Evolutionary conservation across 768 basidiomycete genomes (phyloP).

Genomic region (Flagelloscypha sp.): DNA sequence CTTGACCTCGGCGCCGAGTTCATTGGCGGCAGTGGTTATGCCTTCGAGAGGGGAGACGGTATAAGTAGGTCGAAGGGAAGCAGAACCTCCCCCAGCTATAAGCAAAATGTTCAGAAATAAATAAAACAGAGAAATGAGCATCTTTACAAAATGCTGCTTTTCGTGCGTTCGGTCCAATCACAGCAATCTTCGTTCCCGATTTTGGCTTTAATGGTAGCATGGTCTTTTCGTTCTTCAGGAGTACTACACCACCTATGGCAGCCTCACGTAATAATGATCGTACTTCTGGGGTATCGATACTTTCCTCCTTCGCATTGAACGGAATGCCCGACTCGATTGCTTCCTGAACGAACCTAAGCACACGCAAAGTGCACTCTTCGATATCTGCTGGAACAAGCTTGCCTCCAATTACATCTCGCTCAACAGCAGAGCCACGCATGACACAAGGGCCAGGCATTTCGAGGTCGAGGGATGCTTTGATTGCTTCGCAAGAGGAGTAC

Average conservation of each 20-base stretch:
- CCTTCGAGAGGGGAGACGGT: slow-evolving; percentile 52
- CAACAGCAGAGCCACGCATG: slow-evolving; percentile 38
- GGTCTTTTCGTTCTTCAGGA: slow-evolving; percentile 49
- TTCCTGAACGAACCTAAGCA: slow-evolving; percentile 38
- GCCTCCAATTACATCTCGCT: slow-evolving; percentile 29
- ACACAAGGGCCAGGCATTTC: slow-evolving; percentile 40
- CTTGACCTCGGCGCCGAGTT: slow-evolving; percentile 35
- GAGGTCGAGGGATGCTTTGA: slow-evolving; percentile 36
- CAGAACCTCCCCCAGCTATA: slow-evolving; percentile 57
- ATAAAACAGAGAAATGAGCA: slow-evolving; percentile 20
- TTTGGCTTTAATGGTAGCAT: slow-evolving; percentile 39
- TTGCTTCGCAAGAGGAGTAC: slow-evolving; percentile 17
- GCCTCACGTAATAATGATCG: slow-evolving; percentile 41
- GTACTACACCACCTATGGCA: slow-evolving; percentile 46
- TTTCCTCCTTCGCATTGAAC: slow-evolving; percentile 42
- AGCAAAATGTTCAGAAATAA: no score
- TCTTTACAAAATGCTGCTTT: slow-evolving; percentile 27
- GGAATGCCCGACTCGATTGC: slow-evolving; percentile 46
- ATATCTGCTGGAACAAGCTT: slow-evolving; percentile 37
- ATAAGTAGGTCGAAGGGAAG: slow-evolving; percentile 42
- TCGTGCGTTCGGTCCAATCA: slow-evolving; percentile 57
- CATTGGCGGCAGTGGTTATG: slow-evolving; percentile 33
- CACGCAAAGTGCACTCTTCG: slow-evolving; percentile 26
- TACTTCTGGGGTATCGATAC: slow-evolving; percentile 37
- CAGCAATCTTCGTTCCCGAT: slow-evolving; percentile 38